phyloP scores from a whole-genome alignment of 1,284 basidiomycete genomes.

The Fereydounia khargensis region DNA sequence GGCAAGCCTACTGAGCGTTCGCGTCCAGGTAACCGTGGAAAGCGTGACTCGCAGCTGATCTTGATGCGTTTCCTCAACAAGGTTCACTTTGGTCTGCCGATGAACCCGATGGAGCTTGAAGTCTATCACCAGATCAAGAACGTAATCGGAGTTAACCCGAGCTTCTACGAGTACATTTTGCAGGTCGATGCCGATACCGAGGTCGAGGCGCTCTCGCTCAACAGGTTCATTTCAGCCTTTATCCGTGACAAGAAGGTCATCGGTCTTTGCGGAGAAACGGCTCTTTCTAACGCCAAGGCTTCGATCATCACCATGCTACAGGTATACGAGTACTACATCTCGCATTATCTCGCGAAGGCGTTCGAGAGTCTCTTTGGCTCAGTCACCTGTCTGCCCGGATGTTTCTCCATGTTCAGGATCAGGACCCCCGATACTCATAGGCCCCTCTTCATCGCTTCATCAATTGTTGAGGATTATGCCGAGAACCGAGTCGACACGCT shows the following conservation, averaged over 20 bases:
- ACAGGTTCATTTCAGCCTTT: constrained; percentile 78
- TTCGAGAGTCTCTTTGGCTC: constrained; percentile 96
- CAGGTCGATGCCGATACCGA: constrained; percentile 93
- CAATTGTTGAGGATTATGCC: constrained; percentile 86
- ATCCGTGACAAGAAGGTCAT: constrained; percentile 89
- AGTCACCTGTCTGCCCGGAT: constrained; percentile 89
- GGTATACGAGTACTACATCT: constrained; percentile 62
- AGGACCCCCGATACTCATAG: constrained; percentile 55
- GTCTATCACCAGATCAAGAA: constrained; percentile 99
- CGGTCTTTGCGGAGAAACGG: constrained; percentile 90
- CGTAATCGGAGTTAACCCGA: constrained; percentile 96
- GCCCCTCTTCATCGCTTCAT: constrained; percentile 66
- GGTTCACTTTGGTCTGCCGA: constrained; percentile 93
- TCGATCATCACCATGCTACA: constrained; percentile 98
- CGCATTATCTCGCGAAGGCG: constrained; percentile 85
- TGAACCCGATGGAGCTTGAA: constrained; percentile 95
- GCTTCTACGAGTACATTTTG: constrained; percentile 96
- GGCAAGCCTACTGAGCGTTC: constrained; percentile 92
- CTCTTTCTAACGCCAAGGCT: constrained; percentile 82
- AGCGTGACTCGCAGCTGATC: constrained; percentile 83
- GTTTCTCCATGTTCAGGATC: constrained; percentile 57
- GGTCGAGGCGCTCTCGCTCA: constrained; percentile 79
- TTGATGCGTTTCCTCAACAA: constrained; percentile 98
- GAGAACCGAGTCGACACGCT: constrained; percentile 95
- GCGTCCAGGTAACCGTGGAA: constrained; percentile 75